Percentiles rank a stretch among this genome's conserved stretches.
phyloP scores from a whole-genome alignment of 441 rosid genomes.

The Biscutella laevigata region DNA sequence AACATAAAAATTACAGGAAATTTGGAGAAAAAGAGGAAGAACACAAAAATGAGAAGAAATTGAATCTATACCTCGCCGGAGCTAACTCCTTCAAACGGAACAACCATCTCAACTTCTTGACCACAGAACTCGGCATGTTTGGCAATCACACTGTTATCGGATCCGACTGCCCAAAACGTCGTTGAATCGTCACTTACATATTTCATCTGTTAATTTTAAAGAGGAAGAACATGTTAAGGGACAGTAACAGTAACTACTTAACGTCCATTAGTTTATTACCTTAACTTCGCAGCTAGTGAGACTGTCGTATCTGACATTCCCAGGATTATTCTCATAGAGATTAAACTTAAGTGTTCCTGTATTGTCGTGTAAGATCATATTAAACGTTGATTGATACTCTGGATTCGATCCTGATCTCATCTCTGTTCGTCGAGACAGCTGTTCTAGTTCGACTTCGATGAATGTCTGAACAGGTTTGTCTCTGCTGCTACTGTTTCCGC shows the following conservation, averaged over 20 bases:
- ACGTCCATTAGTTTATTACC: slow-evolving; percentile 30
- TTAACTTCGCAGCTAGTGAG: slow-evolving; percentile 80
- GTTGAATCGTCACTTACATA: slow-evolving; percentile 84
- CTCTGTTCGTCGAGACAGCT: slow-evolving; percentile 65
- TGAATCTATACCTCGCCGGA: slow-evolving; percentile 59
- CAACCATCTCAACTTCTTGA: slow-evolving; percentile 70
- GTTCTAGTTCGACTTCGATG: slow-evolving; percentile 84
- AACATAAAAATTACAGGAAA: not conserved
- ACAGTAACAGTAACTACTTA: not conserved
- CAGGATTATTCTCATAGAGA: slow-evolving; percentile 59
- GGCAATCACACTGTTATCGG: slow-evolving; percentile 61
- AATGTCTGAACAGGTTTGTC: slow-evolving; percentile 61
- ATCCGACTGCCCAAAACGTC: slow-evolving; percentile 81
- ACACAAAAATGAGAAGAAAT: not conserved
- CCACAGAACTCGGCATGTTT: slow-evolving; percentile 76
- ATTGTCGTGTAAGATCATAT: slow-evolving; percentile 80
- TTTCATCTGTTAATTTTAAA: slow-evolving; percentile 43
- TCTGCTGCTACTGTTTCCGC: slow-evolving; percentile 26
- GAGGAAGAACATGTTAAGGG: not conserved
- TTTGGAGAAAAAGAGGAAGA: no score
- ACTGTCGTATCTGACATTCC: slow-evolving; percentile 54
- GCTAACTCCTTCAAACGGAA: slow-evolving; percentile 80
- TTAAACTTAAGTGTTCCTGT: slow-evolving; percentile 62
- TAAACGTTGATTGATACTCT: slow-evolving; percentile 69
- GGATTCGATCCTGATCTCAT: slow-evolving; percentile 59